These are phyloP conservation scores for Melanomma pulvis-pyrius DNA, from an alignment of 495 filamentous ascomycete species.

Conservation along the genomic window DNA sequence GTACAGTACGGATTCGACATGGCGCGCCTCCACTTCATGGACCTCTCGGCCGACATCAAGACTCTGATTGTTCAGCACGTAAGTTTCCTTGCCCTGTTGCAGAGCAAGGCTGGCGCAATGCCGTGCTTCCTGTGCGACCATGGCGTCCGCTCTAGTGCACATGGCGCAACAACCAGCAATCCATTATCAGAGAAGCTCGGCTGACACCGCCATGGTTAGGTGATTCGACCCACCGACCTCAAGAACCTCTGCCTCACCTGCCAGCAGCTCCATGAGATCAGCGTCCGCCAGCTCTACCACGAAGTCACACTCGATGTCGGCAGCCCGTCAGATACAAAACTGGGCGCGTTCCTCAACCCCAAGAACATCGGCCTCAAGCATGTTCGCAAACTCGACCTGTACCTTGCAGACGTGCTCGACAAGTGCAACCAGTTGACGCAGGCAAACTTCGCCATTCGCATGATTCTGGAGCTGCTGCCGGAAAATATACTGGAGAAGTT, in stretches of 20 bases:
- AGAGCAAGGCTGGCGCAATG: neutral
- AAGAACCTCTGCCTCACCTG: slow-evolving; percentile 45
- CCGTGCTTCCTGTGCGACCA: neutral
- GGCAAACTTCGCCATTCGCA: slow-evolving; percentile 45
- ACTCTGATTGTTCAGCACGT: slow-evolving; percentile 45
- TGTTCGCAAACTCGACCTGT: slow-evolving; percentile 44
- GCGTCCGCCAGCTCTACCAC: slow-evolving; percentile 46
- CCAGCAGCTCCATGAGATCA: slow-evolving; percentile 47
- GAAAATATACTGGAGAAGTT: slow-evolving; percentile 47
- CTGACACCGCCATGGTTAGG: slow-evolving; percentile 28
- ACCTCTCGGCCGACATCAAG: slow-evolving; percentile 47
- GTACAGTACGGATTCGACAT: no score
- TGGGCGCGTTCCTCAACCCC: slow-evolving; percentile 45
- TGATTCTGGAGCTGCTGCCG: slow-evolving; percentile 48
- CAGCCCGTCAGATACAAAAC: slow-evolving; percentile 38
- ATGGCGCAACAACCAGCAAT: slow-evolving; percentile 7
- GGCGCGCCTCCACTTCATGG: slow-evolving; percentile 45
- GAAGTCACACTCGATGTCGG: slow-evolving; percentile 46
- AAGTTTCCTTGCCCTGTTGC: slow-evolving; percentile 6
- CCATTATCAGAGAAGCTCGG: neutral
- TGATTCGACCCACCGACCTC: slow-evolving; percentile 47
- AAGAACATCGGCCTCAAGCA: slow-evolving; percentile 46
- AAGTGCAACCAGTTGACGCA: slow-evolving; percentile 44
- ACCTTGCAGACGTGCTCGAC: slow-evolving; percentile 42
- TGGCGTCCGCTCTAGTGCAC: neutral